Evolutionary conservation across 768 basidiomycete genomes (phyloP).

Genomic region (Termitomyces sp.): DNA sequence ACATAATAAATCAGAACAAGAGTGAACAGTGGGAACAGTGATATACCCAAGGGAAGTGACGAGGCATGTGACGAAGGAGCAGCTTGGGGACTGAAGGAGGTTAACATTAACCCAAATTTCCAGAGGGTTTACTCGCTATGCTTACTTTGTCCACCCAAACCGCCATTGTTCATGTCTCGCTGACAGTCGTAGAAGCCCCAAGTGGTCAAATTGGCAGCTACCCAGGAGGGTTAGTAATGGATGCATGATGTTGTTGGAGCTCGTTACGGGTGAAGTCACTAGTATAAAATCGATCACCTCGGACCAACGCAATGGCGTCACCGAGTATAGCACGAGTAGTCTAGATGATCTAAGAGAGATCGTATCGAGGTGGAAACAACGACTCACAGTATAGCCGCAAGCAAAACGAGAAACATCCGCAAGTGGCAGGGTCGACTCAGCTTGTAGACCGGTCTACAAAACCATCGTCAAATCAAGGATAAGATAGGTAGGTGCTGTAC

Average conservation of each 20-base stretch:
- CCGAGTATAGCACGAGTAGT: slow-evolving; percentile 46
- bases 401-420: slow-evolving; percentile 20
- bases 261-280: slow-evolving; percentile 44
- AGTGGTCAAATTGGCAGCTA: slow-evolving; percentile 42
- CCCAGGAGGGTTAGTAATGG: slow-evolving; percentile 19
- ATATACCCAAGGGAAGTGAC: slow-evolving; percentile 16
- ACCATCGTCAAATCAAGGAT: background rate
- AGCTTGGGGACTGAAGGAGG: slow-evolving; percentile 14
- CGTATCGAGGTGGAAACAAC: background rate
- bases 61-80: slow-evolving; percentile 16
- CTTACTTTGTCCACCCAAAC: slow-evolving; percentile 15
- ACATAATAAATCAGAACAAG: background rate
- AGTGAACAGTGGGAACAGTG: background rate
- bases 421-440: slow-evolving; percentile 28
- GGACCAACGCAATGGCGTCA: slow-evolving; percentile 48
- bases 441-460: slow-evolving; percentile 22
- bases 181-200: slow-evolving; percentile 52
- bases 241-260: background rate
- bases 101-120: too few species aligned
- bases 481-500: background rate
- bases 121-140: background rate
- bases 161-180: slow-evolving; percentile 31
- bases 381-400: slow-evolving; percentile 23
- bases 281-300: slow-evolving; percentile 51
- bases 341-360: slow-evolving; percentile 13